These are phyloP conservation scores for Aspergillus biplanus DNA, from an alignment of 495 filamentous ascomycete species.

Conservation along the genomic window DNA sequence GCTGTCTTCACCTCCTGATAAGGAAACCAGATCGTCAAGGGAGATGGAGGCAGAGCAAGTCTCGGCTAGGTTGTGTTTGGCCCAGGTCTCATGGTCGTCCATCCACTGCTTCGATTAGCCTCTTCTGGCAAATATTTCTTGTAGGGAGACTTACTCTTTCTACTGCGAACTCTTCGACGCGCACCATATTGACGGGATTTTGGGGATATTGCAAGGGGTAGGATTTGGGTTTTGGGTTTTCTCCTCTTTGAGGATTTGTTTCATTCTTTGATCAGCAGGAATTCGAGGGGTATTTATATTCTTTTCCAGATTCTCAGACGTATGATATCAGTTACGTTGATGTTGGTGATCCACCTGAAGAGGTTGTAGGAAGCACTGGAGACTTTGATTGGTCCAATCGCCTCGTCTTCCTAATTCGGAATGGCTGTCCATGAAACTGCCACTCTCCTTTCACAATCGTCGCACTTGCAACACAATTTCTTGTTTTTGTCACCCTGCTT, in stretches of 20 bases:
- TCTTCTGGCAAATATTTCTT: background rate
- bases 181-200: background rate
- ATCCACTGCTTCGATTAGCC: constrained; percentile 67
- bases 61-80: constrained; percentile 82
- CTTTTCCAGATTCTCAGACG: background rate
- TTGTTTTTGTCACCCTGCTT: too few relatives aligned
- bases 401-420: background rate
- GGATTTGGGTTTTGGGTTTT: background rate
- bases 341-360: too few relatives aligned
- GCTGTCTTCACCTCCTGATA: constrained; percentile 51
- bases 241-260: background rate
- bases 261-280: background rate
- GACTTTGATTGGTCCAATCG: constrained; percentile 5
- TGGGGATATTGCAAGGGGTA: background rate
- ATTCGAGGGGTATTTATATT: background rate
- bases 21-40: constrained; percentile 60
- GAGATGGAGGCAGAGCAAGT: constrained; percentile 86
- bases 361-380: too few relatives aligned
- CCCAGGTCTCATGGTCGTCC: constrained; percentile 76
- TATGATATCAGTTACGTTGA: background rate
- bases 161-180: background rate
- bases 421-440: too few relatives aligned
- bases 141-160: background rate
- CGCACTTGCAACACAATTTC: too few relatives aligned
- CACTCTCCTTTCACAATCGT: too few relatives aligned